Percentiles rank a stretch among this genome's conserved stretches.
These are phyloP conservation scores for Nothophaeocryptopus gaeumannii DNA, from an alignment of 2,329 filamentous ascomycete genomes.

Conservation along the genomic window DNA sequence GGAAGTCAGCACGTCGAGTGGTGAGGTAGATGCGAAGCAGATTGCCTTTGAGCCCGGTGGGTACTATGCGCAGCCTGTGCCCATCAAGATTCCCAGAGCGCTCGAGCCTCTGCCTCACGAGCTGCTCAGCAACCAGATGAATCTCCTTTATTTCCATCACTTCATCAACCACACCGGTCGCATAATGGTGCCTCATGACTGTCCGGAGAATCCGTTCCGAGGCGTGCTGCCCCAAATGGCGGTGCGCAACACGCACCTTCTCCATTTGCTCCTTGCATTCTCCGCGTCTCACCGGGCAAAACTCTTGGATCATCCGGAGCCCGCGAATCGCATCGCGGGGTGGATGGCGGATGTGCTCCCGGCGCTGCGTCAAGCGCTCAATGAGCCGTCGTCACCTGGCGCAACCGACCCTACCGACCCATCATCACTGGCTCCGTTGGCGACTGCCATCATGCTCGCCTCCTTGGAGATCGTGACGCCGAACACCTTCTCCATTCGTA, in stretches of 20 bases:
- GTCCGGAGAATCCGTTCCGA: slow-evolving; percentile 59
- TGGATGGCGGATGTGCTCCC: slow-evolving; percentile 81
- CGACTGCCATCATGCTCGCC: slow-evolving; percentile 79
- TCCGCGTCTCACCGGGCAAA: slow-evolving; percentile 80
- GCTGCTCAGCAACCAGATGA: slow-evolving; percentile 72
- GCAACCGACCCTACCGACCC: slow-evolving; percentile 48
- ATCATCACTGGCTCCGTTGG: slow-evolving; percentile 70
- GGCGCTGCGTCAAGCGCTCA: slow-evolving; percentile 63
- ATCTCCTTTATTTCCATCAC: slow-evolving; percentile 70
- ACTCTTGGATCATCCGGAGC: slow-evolving; percentile 70
- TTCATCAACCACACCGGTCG: slow-evolving; percentile 78
- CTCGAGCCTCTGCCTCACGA: slow-evolving; percentile 56
- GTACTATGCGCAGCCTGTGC: slow-evolving; percentile 69
- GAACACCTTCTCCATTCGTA: slow-evolving; percentile 73
- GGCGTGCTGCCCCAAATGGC: slow-evolving; percentile 65
- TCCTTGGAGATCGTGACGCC: slow-evolving; percentile 82
- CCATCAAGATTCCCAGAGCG: slow-evolving; percentile 60
- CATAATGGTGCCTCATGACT: slow-evolving; percentile 62
- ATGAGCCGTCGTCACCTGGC: slow-evolving; percentile 26
- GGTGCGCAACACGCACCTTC: slow-evolving; percentile 65
- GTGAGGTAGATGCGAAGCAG: slow-evolving; percentile 33
- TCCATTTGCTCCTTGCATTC: slow-evolving; percentile 76
- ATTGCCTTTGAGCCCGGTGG: slow-evolving; percentile 58
- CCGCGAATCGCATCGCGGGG: slow-evolving; percentile 70
- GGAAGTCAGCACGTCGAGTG: slow-evolving; percentile 27